Evolutionary conservation across 2,329 filamentous ascomycete species (phyloP), one percentile per base, ranked within the genome.

Genomic region (Sordariomycetes sp.): DNA sequence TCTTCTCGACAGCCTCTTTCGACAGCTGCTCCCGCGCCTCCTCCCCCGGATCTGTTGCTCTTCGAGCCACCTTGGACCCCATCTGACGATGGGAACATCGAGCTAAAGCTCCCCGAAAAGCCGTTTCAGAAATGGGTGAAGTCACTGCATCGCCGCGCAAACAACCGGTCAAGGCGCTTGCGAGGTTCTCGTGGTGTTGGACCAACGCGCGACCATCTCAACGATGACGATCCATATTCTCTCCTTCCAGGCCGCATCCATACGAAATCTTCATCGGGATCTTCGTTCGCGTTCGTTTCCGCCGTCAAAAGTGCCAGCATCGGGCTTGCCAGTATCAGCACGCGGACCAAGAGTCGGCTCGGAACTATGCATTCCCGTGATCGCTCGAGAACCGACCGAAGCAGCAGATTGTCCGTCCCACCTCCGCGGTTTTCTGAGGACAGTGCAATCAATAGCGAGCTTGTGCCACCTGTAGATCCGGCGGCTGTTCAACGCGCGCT

Each of bases 241-340:
- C 25, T 52, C 25, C 28, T 10, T 4, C 51, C 24, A 67, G 42
- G 64, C 39, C 39, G 73, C 69, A 50, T 69, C 62, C 76, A 78
- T 63, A 75, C 79, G 59, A 78, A 82, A 57, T 82, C 81, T 8
- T 87, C 86, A 2, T 88, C 88, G 13, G 79, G 79, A 1, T 89
- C 87, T 7, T 95, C 90, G 0, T 83, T 89, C 59, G 86, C 81
- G 1, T 90, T 91, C 65, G 82, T 96, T 45, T 82, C 85, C n/a
- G 86, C 82, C 17, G 79, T 95, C 62, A 90, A 86, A 67, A 94
- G 89, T 61, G 87, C 88, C 56, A 91, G 86, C 59, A 77, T 89
- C 60, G 95, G 90, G 59, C 74, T 91, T 59, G 80, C 84, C 53
- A 89, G 85, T 64, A 77, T 81, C 62, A 95, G 88, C 69, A 75